These are phyloP conservation scores for Gamarada debralockiae DNA, from an alignment of 495 filamentous ascomycete genomes.

Conservation along the genomic window DNA sequence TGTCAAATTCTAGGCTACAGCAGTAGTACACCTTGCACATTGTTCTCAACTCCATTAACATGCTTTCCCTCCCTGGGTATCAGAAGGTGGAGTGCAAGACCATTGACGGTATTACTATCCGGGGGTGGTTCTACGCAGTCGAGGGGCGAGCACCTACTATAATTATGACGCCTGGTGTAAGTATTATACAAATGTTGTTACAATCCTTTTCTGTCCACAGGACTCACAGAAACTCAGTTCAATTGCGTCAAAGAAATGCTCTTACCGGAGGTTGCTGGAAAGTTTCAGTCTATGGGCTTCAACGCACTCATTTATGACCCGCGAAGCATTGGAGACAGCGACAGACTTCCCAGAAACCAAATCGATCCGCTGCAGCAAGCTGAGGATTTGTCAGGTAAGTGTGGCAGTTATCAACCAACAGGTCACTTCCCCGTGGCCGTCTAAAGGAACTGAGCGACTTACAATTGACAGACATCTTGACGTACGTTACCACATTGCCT, in stretches of 20 bases:
- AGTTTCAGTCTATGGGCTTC: constrained; percentile 33
- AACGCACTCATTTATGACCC: constrained; percentile 40
- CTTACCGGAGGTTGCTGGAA: constrained; percentile 29
- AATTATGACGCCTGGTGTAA: constrained; percentile 22
- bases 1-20: too few relatives aligned
- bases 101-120: constrained; percentile 27
- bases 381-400: constrained; percentile 35
- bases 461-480: constrained; percentile 35
- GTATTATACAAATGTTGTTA: background rate
- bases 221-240: constrained; percentile 30
- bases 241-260: constrained; percentile 40
- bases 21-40: too few relatives aligned
- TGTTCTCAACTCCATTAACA: too few relatives aligned
- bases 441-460: too few relatives aligned
- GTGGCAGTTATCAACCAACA: too few relatives aligned
- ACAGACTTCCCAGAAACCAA: constrained; percentile 37
- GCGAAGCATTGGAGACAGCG: constrained; percentile 33
- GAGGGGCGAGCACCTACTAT: constrained; percentile 17
- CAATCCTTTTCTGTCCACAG: background rate
- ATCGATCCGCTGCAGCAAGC: constrained; percentile 32
- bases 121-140: constrained; percentile 28
- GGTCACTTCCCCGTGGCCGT: too few relatives aligned
- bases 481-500: constrained; percentile 24
- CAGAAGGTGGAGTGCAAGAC: constrained; percentile 27
- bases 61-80: background rate